A percentile compares a stretch with the other conserved stretches of the same genome.
Evolutionary conservation across 345 rosid genomes (phyloP).

Genomic region (Bretschneidera sinensis): DNA sequence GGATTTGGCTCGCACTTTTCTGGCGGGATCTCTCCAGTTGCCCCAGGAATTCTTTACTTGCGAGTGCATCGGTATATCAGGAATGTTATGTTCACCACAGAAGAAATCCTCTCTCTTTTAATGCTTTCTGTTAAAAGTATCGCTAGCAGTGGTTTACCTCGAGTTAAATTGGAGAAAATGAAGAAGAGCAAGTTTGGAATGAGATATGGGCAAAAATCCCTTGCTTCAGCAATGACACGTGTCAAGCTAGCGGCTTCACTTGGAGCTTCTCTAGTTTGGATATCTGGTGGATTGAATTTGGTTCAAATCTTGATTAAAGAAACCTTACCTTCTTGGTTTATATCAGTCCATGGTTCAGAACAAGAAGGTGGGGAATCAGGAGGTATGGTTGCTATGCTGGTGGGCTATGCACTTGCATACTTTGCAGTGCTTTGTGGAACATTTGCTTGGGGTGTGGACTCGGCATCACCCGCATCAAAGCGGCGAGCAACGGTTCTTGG

Average conservation of each 20-base stretch:
- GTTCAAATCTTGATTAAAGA: constrained; percentile 74
- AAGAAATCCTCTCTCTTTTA: constrained; percentile 75
- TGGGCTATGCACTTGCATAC: constrained; percentile 86
- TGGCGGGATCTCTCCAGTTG: constrained; percentile 82
- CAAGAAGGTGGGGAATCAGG: constrained; percentile 45
- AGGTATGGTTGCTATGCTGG: constrained; percentile 67
- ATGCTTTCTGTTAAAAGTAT: constrained; percentile 80
- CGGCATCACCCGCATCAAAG: constrained; percentile 50
- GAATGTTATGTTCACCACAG: constrained; percentile 72
- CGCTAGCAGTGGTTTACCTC: constrained; percentile 44
- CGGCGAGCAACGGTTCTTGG: constrained; percentile 57
- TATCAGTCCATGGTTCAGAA: constrained; percentile 57
- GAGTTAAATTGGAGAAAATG: constrained; percentile 51
- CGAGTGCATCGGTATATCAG: constrained; percentile 68
- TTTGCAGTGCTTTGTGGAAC: constrained; percentile 70
- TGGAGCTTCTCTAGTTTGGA: constrained; percentile 86
- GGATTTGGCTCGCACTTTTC: constrained; percentile 76
- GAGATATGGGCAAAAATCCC: constrained; percentile 77
- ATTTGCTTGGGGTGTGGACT: constrained; percentile 92
- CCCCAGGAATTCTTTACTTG: constrained; percentile 85
- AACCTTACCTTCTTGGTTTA: constrained; percentile 94
- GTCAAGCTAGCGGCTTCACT: constrained; percentile 85
- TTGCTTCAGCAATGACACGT: constrained; percentile 70
- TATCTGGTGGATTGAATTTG: constrained; percentile 68
- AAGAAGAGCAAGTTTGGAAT: constrained; percentile 59